A percentile compares a stretch with the other conserved stretches of the same genome.
Conservation (phyloP, 305 asterid genomes). For the Andrographis paniculata region DNA sequence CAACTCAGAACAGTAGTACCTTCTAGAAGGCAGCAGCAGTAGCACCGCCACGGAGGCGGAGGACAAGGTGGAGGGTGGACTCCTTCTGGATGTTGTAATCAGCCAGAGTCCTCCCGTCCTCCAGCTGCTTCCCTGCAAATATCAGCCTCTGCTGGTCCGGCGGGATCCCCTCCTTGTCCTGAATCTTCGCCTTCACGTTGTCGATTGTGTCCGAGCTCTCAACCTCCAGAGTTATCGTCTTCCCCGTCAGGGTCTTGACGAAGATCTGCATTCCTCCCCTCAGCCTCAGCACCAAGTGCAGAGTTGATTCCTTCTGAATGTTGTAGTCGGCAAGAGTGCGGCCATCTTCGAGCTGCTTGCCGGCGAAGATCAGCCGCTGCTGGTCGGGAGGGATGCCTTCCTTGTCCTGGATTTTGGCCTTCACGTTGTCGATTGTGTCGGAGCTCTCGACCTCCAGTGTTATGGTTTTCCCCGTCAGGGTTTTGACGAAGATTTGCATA, state of each 20-base stretch:
- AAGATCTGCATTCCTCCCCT: background rate
- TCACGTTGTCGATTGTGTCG: too few relatives aligned
- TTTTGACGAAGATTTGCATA: too few relatives aligned
- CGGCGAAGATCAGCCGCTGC: too few relatives aligned
- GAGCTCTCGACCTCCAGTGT: too few relatives aligned
- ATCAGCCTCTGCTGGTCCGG: background rate
- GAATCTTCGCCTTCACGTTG: too few relatives aligned
- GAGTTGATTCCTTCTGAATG: slow-evolving; percentile 15
- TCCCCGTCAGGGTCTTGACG: background rate
- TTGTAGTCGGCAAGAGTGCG: slow-evolving; percentile 14
- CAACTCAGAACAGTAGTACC: too few relatives aligned
- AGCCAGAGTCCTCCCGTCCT: background rate
- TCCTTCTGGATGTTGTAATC: slow-evolving; percentile 12
- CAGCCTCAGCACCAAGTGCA: slow-evolving; percentile 13
- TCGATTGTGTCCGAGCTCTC: too few relatives aligned
- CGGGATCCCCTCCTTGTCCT: background rate
- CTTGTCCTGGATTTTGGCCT: too few relatives aligned
- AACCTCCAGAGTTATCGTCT: too few relatives aligned
- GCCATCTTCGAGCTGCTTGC: slow-evolving; percentile 15
- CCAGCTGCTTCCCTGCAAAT: background rate
- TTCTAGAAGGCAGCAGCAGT: too few relatives aligned
- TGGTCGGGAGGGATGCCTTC: too few relatives aligned
- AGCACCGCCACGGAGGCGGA: slow-evolving; percentile 21
- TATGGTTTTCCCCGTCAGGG: too few relatives aligned
- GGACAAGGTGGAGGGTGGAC: slow-evolving; percentile 18